Evolutionary conservation across 495 filamentous ascomycete genomes (phyloP).

Genomic region (Penicillium tannophilum): DNA sequence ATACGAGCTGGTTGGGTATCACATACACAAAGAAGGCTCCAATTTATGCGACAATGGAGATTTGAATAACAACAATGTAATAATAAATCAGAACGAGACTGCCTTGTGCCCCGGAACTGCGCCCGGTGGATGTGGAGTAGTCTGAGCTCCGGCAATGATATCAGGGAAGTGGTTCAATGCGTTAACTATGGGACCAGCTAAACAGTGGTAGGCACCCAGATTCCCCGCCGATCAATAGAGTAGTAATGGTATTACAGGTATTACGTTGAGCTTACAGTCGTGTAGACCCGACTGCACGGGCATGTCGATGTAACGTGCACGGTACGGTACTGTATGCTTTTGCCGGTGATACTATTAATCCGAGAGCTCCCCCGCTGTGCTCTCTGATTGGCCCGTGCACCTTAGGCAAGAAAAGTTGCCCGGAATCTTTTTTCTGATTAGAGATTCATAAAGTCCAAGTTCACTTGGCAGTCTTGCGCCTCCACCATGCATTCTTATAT

Average conservation of each 20-base stretch:
- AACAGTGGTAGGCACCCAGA: conserved; percentile 7
- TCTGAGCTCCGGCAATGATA: conserved; percentile 6
- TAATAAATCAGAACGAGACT: not conserved
- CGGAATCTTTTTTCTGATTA: conserved; percentile 18
- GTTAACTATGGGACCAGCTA: not conserved
- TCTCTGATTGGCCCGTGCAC: conserved; percentile 20
- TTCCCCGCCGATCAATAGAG: conserved; percentile 8
- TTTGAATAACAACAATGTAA: not conserved
- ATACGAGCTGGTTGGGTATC: not conserved
- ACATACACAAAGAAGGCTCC: not conserved
- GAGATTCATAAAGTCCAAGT: not conserved
- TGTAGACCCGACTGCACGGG: no score
- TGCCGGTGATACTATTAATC: conserved; percentile 3
- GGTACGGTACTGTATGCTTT: not conserved
- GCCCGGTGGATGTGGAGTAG: not conserved
- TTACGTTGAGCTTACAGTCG: not conserved
- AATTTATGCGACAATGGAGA: not conserved
- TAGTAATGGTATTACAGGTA: not conserved
- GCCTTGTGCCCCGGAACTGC: not conserved
- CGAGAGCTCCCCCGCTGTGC: conserved; percentile 1
- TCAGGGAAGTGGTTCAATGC: conserved; percentile 2
- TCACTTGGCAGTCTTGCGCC: not conserved
- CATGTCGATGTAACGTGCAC: not conserved
- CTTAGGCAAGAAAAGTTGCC: conserved; percentile 14
- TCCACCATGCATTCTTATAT: conserved; percentile 53